Evolutionary conservation across 805 yeast genomes (phyloP), one percentile per base, ranked within the genome.

Genomic region (Barnettozyma populi): DNA sequence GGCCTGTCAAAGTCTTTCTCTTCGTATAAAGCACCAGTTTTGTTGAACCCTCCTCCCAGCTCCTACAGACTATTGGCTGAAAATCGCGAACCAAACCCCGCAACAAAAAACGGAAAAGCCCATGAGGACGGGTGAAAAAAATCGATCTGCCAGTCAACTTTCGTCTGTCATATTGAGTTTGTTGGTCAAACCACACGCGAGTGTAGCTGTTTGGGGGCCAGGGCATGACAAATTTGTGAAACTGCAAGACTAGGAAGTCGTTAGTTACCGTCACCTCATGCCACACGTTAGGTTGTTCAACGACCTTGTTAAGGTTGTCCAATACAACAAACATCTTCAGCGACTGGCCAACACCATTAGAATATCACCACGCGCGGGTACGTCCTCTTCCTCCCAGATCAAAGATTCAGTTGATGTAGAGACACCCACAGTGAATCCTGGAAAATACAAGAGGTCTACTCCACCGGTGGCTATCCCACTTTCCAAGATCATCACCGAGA

Each of bases 381-480:
- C 37, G 14, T 4, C 37, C 37, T 4, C 14, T 35, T 35, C 37
- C 14, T 18, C 14, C 37, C 20, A 23, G 27, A 20, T 23, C 40
- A 21, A 16, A 7, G 27, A 37, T 21, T 14, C 29, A 35, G 8
- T 29, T 14, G 16, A 20, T 35, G 23, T 4, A 35, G 37, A 6
- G 16, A 41, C 39, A 4, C 21, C 37, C 10, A 20, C 18, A 35
- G 13, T 29, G 1, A 49, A 43, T 11, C 39, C 40, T 5, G 46
- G 49, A 10, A 44, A 24, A 7, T 79, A 78, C 54, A 73, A 65
- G 50, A 60, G 81, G 23, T 72, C 88, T 0, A 80, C 83, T 0
- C 79, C 84, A 21, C 90, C 90, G 1, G 72, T 83, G 0, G 86
- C 88, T 0, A 74, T 83, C 0, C 88, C 90, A 0, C 51, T 84